Conservation (phyloP, 2,329 filamentous ascomycete species). For the Paraconiothyrium brasiliense region DNA sequence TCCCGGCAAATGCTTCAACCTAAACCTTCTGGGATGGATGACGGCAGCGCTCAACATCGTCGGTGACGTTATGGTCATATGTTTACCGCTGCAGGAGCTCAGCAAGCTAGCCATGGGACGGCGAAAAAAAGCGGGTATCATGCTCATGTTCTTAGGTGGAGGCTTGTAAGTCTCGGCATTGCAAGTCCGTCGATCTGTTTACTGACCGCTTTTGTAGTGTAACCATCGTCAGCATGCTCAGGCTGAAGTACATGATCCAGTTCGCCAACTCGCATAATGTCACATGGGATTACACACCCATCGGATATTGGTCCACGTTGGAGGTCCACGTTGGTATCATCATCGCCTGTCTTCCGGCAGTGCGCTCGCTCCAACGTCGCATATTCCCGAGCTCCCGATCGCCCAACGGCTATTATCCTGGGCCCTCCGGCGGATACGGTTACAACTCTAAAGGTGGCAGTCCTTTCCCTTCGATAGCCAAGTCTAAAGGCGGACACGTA, state of each 20-base stretch:
- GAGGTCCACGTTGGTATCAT: constrained; percentile 41
- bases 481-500: constrained; percentile 9
- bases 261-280: constrained; percentile 55
- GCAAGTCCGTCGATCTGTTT: neutral
- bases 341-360: constrained; percentile 36
- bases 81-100: constrained; percentile 43
- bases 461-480: constrained; percentile 15
- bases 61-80: constrained; percentile 41
- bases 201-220: constrained; percentile 39
- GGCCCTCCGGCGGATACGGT: constrained; percentile 9
- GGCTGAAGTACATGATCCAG: constrained; percentile 54
- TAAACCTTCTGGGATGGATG: constrained; percentile 36
- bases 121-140: constrained; percentile 43
- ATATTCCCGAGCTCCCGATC: constrained; percentile 24
- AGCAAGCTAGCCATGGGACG: constrained; percentile 39
- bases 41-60: constrained; percentile 40
- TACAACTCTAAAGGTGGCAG: constrained; percentile 20
- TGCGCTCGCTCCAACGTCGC: constrained; percentile 32
- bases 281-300: constrained; percentile 45
- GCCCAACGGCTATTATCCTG: constrained; percentile 19
- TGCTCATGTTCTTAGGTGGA: constrained; percentile 51
- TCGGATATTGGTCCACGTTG: constrained; percentile 40
- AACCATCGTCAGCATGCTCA: constrained; percentile 56
- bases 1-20: constrained; percentile 25
- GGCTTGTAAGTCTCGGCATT: constrained; percentile 47